Evolutionary conservation across 345 rosid species (phyloP).

Genomic region (Pugionium dolabratum): DNA sequence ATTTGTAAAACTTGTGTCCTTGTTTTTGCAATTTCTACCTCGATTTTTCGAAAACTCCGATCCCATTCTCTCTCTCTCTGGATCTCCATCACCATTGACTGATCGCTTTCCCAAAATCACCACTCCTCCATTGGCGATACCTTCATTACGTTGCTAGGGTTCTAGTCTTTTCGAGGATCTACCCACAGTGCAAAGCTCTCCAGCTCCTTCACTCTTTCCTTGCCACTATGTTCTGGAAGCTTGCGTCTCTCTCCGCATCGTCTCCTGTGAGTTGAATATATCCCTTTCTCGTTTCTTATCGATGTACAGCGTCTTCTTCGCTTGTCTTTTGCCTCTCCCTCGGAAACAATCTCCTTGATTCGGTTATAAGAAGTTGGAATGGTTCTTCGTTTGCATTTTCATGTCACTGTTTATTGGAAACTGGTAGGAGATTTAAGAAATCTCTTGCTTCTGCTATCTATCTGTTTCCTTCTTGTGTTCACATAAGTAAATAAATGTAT

Average conservation of each 20-base stretch:
- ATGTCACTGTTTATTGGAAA: background rate
- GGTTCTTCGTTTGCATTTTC: constrained; percentile 16
- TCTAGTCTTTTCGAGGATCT: constrained; percentile 52
- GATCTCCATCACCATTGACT: constrained; percentile 40
- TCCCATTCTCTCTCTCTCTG: constrained; percentile 27
- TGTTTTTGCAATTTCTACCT: constrained; percentile 7
- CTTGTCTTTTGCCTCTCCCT: background rate
- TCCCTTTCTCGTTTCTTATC: background rate
- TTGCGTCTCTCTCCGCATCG: constrained; percentile 75
- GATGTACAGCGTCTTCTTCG: background rate
- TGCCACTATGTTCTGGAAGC: constrained; percentile 87
- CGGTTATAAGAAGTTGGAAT: constrained; percentile 1
- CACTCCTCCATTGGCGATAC: background rate
- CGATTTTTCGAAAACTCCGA: constrained; percentile 14
- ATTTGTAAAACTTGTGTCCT: background rate
- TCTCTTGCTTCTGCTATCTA: background rate
- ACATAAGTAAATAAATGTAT: background rate
- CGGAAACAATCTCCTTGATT: constrained; percentile 10
- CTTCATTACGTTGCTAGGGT: constrained; percentile 7
- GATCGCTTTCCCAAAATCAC: constrained; percentile 29
- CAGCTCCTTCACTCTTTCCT: background rate
- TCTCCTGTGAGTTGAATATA: constrained; percentile 69
- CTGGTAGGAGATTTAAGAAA: background rate
- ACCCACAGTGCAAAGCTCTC: constrained; percentile 13
- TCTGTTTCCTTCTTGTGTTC: background rate